These are phyloP conservation scores for Nepenthes mirabilis DNA, from an alignment of 148 eudicot genomes.

Conservation along the genomic window DNA sequence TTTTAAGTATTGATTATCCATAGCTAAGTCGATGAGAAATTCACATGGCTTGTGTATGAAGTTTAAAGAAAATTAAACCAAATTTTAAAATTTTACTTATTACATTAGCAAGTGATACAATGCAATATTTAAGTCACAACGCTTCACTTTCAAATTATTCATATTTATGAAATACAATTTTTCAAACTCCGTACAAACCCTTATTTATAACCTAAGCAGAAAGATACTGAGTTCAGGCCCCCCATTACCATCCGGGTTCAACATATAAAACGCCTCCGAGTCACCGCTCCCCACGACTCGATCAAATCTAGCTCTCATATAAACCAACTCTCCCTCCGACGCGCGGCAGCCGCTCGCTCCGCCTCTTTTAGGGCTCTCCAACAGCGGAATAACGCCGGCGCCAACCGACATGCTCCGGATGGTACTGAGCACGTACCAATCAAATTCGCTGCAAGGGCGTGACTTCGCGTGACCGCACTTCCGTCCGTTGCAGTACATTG, in stretches of 20 bases:
- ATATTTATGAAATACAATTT: too few species aligned
- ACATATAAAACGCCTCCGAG: conserved; percentile 89
- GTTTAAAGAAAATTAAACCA: too few species aligned
- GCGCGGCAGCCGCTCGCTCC: conserved; percentile 18
- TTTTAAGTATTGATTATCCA: too few species aligned
- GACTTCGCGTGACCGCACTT: conserved; percentile 56
- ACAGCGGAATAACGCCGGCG: conserved; percentile 75
- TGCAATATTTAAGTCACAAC: too few species aligned
- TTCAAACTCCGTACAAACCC: too few species aligned
- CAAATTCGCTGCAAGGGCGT: conserved; percentile 42
- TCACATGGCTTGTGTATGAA: too few species aligned
- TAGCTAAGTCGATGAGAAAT: too few species aligned
- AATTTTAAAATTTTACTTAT: too few species aligned
- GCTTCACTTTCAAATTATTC: too few species aligned
- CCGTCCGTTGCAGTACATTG: conserved; percentile 74
- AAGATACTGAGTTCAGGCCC: conserved; percentile 91
- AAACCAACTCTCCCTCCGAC: conserved; percentile 40
- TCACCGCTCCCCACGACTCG: conserved; percentile 75
- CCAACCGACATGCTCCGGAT: conserved; percentile 65
- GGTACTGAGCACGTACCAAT: conserved; percentile 55
- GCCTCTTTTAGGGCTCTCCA: conserved; percentile 12
- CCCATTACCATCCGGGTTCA: conserved; percentile 79
- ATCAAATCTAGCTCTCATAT: conserved; percentile 82
- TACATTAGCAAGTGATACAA: too few species aligned
- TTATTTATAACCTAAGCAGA: conserved; percentile 37